Evolutionary conservation across 768 basidiomycete species (phyloP).

Genomic region (Fomitopsis serialis): DNA sequence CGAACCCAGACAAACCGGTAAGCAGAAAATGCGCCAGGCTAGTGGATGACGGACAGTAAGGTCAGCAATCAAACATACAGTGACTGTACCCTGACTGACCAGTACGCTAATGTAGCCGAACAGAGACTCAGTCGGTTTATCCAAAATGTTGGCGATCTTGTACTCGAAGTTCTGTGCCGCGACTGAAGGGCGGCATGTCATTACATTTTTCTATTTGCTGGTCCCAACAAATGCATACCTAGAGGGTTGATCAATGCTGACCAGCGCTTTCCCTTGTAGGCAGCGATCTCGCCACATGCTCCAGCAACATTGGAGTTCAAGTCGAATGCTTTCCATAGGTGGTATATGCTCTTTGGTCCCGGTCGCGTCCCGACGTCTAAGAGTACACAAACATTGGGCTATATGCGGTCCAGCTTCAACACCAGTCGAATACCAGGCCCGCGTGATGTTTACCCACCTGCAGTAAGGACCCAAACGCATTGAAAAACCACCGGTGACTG

Average conservation of each 20-base stretch:
- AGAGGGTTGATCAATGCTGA: conserved; percentile 76
- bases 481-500: conserved; percentile 96
- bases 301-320: conserved; percentile 90
- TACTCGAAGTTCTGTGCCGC: conserved; percentile 97
- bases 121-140: conserved; percentile 78
- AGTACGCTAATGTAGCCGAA: conserved; percentile 97
- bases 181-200: conserved; percentile 34
- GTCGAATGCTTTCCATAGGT: conserved; percentile 94
- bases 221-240: conserved; percentile 34
- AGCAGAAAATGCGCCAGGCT: conserved; percentile 94
- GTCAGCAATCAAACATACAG: background rate
- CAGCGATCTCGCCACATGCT: conserved; percentile 95
- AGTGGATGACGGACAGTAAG: background rate
- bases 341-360: conserved; percentile 82
- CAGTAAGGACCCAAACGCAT: conserved; percentile 80
- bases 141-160: conserved; percentile 86
- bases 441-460: conserved; percentile 41
- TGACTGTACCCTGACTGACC: conserved; percentile 29
- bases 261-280: conserved; percentile 90
- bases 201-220: no score
- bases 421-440: no score
- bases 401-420: background rate
- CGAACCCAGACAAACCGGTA: conserved; percentile 44
- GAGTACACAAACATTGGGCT: conserved; percentile 90
- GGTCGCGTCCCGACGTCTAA: conserved; percentile 95